Evolutionary conservation across 179 eudicot species (phyloP).

Genomic region (Beta lomatogona): DNA sequence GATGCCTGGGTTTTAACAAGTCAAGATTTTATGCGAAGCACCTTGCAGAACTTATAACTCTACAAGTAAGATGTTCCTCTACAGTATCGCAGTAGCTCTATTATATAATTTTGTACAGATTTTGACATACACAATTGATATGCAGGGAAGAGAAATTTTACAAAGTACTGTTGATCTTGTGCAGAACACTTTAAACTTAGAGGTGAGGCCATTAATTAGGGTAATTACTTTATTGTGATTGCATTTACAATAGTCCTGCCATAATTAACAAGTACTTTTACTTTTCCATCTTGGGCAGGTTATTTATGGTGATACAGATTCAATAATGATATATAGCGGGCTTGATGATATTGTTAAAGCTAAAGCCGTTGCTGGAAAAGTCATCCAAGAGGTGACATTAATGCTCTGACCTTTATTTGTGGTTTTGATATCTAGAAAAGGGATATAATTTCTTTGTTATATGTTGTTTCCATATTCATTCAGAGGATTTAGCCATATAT

Average conservation of each 20-base stretch:
- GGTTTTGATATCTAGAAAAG: too few species aligned
- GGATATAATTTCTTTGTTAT: too few species aligned
- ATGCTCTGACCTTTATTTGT: background rate
- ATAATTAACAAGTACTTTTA: background rate
- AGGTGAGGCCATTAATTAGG: slow-evolving; percentile 49
- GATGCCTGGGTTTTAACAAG: slow-evolving; percentile 91
- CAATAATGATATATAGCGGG: slow-evolving; percentile 96
- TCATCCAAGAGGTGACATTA: slow-evolving; percentile 74
- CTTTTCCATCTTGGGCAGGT: slow-evolving; percentile 55
- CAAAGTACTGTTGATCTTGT: slow-evolving; percentile 96
- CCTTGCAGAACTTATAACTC: slow-evolving; percentile 87
- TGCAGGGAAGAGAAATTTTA: slow-evolving; percentile 94
- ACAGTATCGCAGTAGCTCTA: background rate
- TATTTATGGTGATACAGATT: slow-evolving; percentile 98
- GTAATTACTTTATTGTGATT: slow-evolving; percentile 1
- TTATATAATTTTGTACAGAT: slow-evolving; percentile 12
- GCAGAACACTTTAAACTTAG: slow-evolving; percentile 77
- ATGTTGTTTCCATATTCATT: too few species aligned
- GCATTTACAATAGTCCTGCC: background rate
- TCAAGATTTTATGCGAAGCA: slow-evolving; percentile 97
- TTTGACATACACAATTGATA: slow-evolving; percentile 9
- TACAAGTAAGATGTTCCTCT: slow-evolving; percentile 48
- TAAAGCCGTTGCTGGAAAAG: slow-evolving; percentile 68
- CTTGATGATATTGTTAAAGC: slow-evolving; percentile 87
- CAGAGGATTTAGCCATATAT: too few species aligned